Base-by-base conservation (phyloP, 2,329 filamentous ascomycete species). In the Sclerotinia subarctica region DNA sequence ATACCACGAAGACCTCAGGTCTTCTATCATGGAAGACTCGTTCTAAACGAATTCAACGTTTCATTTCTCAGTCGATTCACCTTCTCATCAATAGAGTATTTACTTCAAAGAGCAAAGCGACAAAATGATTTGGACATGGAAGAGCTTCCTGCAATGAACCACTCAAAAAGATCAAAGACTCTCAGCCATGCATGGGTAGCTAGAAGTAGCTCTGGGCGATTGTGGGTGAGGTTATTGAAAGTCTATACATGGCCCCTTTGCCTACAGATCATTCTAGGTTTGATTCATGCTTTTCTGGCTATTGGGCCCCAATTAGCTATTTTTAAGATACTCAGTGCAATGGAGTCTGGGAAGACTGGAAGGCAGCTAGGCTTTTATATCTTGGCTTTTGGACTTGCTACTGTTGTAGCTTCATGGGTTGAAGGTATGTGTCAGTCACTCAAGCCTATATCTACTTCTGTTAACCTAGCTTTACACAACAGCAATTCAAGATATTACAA, bases 1-100 rank as follows among this genome's bases (percentile, higher is more conserved):
- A 79, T 92, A n/a, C 89, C 88, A 11, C 84, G 90, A 59, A 83
- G 90, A 21, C 90, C 90, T 2, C 81, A 87, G 63, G 86, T 93
- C 29, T 90, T 82, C 73, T 84, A 72, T 72, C 76, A 88, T 44
- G 87, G 81, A 32, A 79, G 82, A 66, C 74, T 81, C 8, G 88
- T 93, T 49, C 89, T 93, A 73, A 80, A 80, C 26, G 82, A 89
- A 77, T 83, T 82, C 73, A 88, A 88, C 0, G 81, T 81, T 3
- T 86, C 87, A 3, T 83, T 86, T 1, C 81, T 89, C 64, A 83
- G 79, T 64, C 84, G 86, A 64, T 85, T 86, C 74, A 90, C 85
- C 6, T 93, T 88, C 79, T 80, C 80, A 64, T 93, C 90, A 90
- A 81, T 84, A 2, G 77, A 76, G 2, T 76, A 79, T 1, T 73